Evolutionary conservation across 2,329 filamentous ascomycete species (phyloP).

Genomic region (Hypoxylon sp.): DNA sequence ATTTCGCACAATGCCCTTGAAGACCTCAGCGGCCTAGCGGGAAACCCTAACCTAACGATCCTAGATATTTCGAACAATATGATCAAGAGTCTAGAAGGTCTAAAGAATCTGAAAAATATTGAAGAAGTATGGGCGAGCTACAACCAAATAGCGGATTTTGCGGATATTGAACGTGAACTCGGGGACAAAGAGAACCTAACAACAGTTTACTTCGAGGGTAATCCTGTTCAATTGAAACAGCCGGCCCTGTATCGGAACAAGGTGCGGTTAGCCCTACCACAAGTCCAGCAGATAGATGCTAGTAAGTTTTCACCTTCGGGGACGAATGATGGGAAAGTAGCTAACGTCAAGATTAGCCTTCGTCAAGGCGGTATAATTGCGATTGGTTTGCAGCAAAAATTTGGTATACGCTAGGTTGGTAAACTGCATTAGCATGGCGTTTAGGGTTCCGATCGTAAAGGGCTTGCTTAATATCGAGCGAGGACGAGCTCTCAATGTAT

Average conservation of each 20-base stretch:
- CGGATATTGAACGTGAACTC: conserved; percentile 84
- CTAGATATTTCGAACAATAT: conserved; percentile 93
- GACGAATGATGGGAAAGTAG: conserved; percentile 8
- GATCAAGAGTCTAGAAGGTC: conserved; percentile 79
- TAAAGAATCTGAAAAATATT: conserved; percentile 77
- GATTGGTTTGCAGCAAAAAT: conserved; percentile 7
- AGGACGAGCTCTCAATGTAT: conserved; percentile 19
- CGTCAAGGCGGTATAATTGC: conserved; percentile 47
- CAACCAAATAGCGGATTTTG: conserved; percentile 84
- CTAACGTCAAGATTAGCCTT: conserved; percentile 47
- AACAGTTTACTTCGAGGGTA: conserved; percentile 97
- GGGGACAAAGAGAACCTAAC: conserved; percentile 83
- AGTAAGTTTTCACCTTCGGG: conserved; percentile 74
- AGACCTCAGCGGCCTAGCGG: conserved; percentile 79
- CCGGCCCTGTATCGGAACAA: conserved; percentile 96
- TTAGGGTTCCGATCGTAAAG: conserved; percentile 34
- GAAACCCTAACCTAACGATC: conserved; percentile 77
- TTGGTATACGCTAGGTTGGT: conserved; percentile 16
- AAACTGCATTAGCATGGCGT: conserved; percentile 54
- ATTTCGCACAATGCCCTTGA: conserved; percentile 94
- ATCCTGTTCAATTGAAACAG: conserved; percentile 83
- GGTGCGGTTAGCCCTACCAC: conserved; percentile 86
- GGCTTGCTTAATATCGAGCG: conserved; percentile 9
- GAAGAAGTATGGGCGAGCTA: conserved; percentile 97
- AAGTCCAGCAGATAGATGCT: conserved; percentile 94